Evolutionary conservation across 2,329 filamentous ascomycete genomes (phyloP).

Genomic region (Pseudocercospora fuligena): DNA sequence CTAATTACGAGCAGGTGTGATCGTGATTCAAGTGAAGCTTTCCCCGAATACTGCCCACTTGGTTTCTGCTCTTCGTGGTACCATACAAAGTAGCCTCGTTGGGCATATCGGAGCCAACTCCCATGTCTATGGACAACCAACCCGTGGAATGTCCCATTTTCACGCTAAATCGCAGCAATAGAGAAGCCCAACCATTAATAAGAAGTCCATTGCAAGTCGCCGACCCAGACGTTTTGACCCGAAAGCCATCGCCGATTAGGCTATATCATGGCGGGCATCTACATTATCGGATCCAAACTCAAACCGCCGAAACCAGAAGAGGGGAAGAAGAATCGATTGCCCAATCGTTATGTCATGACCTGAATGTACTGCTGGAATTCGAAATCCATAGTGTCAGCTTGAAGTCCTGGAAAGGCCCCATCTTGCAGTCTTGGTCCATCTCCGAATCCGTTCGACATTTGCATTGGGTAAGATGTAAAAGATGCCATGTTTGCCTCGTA

Average conservation of each 20-base stretch:
- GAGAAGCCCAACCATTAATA: constrained; percentile 1
- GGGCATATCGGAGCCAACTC: not conserved
- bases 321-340: not conserved
- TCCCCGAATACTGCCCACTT: not conserved
- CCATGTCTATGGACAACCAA: constrained; percentile 2
- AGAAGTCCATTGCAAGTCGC: not conserved
- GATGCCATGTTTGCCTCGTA: constrained; percentile 23
- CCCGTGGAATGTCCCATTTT: not conserved
- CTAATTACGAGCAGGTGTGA: not conserved
- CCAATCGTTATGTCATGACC: constrained; percentile 28
- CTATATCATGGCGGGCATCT: constrained; percentile 12
- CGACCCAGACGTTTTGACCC: not conserved
- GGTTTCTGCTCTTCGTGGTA: not conserved
- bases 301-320: not conserved
- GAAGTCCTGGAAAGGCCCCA: constrained; percentile 6
- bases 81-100: not conserved
- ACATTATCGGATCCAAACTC: constrained; percentile 12
- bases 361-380: constrained; percentile 40
- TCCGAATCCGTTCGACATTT: constrained; percentile 18
- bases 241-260: constrained; percentile 6
- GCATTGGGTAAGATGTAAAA: constrained; percentile 21
- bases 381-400: constrained; percentile 34
- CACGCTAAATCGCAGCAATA: constrained; percentile 4
- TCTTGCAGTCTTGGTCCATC: constrained; percentile 22
- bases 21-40: not conserved